These are phyloP conservation scores for Suhomyces bokatorum DNA, from an alignment of 1,139 yeast species.

Conservation along the genomic window DNA sequence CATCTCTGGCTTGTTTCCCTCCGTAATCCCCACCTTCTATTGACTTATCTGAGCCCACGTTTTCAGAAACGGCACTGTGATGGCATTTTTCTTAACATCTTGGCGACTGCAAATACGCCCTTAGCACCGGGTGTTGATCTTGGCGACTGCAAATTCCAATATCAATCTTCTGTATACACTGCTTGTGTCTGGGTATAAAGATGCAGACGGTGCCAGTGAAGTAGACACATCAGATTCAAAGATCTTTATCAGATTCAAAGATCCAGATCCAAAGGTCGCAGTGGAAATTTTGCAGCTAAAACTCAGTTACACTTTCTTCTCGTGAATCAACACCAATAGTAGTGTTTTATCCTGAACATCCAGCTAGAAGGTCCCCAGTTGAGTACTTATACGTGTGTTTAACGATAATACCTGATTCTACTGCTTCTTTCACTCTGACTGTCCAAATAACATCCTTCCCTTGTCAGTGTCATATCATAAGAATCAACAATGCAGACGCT, in stretches of 20 bases:
- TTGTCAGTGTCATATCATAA: neutral
- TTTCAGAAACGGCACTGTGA: constrained; percentile 2
- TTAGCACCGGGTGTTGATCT: neutral
- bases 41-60: constrained; percentile 1
- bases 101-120: constrained; percentile 4
- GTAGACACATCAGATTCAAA: too few species aligned
- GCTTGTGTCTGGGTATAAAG: too few species aligned
- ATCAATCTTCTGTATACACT: too few species aligned
- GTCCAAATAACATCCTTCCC: too few species aligned
- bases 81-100: constrained; percentile 5
- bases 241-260: too few species aligned
- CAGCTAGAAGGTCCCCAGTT: too few species aligned
- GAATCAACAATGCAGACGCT: constrained; percentile 27
- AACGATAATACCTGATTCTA: neutral
- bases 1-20: neutral
- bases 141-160: constrained; percentile 2
- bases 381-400: too few species aligned
- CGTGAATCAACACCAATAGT: too few species aligned
- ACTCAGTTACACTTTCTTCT: too few species aligned
- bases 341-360: too few species aligned
- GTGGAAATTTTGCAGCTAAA: neutral
- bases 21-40: neutral
- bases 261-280: neutral
- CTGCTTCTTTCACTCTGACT: neutral
- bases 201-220: too few species aligned